Evolutionary conservation across 2,329 filamentous ascomycete genomes (phyloP).

Genomic region (Fusarium sp.): DNA sequence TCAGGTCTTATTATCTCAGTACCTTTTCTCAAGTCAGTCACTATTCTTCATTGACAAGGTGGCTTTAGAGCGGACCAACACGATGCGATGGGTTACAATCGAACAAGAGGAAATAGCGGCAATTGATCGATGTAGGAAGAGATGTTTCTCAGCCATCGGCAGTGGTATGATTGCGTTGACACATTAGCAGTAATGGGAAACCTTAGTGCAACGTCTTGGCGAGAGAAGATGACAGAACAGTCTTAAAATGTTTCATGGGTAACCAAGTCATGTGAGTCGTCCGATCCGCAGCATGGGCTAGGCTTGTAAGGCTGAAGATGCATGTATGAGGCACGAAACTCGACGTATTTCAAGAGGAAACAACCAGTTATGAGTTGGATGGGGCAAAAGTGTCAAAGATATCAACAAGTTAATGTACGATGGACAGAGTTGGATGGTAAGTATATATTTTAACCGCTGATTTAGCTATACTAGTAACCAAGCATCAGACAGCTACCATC

Average conservation of each 20-base stretch:
- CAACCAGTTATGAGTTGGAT: background rate
- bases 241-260: background rate
- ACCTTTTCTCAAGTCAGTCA: too few relatives aligned
- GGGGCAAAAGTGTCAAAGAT: background rate
- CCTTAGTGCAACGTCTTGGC: background rate
- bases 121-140: rapidly evolving
- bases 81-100: too few relatives aligned
- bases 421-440: background rate
- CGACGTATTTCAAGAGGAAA: background rate
- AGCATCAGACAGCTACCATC: constrained; percentile 5
- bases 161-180: background rate
- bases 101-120: background rate
- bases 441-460: constrained; percentile 3
- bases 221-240: background rate
- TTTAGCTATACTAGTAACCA: background rate
- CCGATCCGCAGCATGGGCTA: background rate
- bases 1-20: too few relatives aligned
- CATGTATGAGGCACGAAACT: background rate
- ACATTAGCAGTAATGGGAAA: background rate
- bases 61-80: too few relatives aligned
- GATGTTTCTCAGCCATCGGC: background rate
- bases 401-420: background rate
- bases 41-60: too few relatives aligned
- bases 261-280: background rate
- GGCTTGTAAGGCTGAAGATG: background rate